A percentile compares a stretch with the other conserved stretches of the same genome.
phyloP scores from a whole-genome alignment of 352 stramenopile species.

The Globisporangium paddicum region DNA sequence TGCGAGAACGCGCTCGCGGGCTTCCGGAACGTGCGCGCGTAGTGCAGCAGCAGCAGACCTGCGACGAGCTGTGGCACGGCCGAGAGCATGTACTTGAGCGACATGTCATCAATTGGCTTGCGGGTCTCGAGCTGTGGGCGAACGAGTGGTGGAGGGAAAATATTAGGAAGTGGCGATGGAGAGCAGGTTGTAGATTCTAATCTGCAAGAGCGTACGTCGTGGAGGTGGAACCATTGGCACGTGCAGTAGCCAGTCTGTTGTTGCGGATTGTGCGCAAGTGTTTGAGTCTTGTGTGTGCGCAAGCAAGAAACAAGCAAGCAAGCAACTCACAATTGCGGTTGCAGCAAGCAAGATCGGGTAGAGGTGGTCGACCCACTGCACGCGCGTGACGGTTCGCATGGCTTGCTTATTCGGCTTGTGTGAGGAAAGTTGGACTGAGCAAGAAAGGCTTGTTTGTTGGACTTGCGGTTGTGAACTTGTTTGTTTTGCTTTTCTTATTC shows the following conservation, averaged over 20 bases:
- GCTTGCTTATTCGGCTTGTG: not conserved
- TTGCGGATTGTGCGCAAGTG: not conserved
- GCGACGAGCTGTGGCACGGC: conserved; percentile 41
- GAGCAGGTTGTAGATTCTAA: not conserved
- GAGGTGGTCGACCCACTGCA: conserved; percentile 6
- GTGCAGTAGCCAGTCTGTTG: conserved; percentile 33
- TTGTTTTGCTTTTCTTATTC: no score
- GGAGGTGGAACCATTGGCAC: conserved; percentile 54
- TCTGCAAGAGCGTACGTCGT: conserved; percentile 24
- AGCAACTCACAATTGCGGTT: conserved; percentile 21
- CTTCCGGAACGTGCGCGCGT: conserved; percentile 49
- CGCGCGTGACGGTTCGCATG: not conserved
- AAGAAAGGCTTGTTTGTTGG: not conserved
- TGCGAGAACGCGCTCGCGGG: conserved; percentile 39
- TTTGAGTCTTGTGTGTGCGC: not conserved
- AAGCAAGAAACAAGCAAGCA: not conserved
- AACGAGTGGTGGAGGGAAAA: not conserved
- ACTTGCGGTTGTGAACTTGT: no score
- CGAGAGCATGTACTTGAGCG: conserved; percentile 50
- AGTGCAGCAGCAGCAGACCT: conserved; percentile 50
- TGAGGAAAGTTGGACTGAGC: not conserved
- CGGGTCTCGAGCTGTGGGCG: conserved; percentile 38
- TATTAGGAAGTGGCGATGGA: not conserved
- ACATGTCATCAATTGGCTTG: conserved; percentile 32
- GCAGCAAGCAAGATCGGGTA: conserved; percentile 30